These are phyloP conservation scores for Tetracentron sinense DNA, from an alignment of 164 flowering plant species.

Conservation along the genomic window DNA sequence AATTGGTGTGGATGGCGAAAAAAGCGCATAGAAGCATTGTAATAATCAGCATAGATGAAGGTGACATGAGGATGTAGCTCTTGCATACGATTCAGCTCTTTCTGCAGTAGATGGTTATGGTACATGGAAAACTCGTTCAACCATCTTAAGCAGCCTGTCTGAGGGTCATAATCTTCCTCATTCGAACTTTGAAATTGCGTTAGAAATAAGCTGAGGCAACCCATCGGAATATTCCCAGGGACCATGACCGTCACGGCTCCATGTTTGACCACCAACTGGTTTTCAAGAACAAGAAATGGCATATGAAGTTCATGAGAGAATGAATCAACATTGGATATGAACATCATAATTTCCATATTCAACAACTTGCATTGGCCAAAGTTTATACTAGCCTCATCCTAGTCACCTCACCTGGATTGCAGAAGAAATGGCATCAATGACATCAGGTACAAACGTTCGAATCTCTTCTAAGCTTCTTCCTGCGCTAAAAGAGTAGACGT, in stretches of 20 bases:
- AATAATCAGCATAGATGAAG: slow-evolving; percentile 29
- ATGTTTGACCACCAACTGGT: slow-evolving; percentile 22
- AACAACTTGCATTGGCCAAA: too few relatives aligned
- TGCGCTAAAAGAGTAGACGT: not conserved
- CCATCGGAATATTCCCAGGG: slow-evolving; percentile 29
- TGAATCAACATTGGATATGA: not conserved
- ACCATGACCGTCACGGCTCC: slow-evolving; percentile 23
- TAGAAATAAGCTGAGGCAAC: slow-evolving; percentile 18
- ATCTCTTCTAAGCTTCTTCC: slow-evolving; percentile 3
- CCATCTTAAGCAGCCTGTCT: slow-evolving; percentile 25
- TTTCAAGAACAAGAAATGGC: not conserved
- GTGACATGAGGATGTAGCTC: slow-evolving; percentile 14
- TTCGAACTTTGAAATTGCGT: not conserved
- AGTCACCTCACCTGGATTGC: slow-evolving; percentile 14
- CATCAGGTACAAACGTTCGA: not conserved
- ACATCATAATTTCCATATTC: not conserved
- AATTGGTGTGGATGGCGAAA: slow-evolving; percentile 12
- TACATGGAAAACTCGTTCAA: slow-evolving; percentile 10
- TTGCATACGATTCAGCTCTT: slow-evolving; percentile 10
- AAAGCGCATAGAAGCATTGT: slow-evolving; percentile 23
- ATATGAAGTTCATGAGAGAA: not conserved
- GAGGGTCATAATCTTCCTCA: slow-evolving; percentile 15
- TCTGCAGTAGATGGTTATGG: not conserved
- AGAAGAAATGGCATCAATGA: slow-evolving; percentile 6
- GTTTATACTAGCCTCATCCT: too few relatives aligned